Evolutionary conservation across 305 asterid species (phyloP).

Genomic region (Fraxinus floribunda): DNA sequence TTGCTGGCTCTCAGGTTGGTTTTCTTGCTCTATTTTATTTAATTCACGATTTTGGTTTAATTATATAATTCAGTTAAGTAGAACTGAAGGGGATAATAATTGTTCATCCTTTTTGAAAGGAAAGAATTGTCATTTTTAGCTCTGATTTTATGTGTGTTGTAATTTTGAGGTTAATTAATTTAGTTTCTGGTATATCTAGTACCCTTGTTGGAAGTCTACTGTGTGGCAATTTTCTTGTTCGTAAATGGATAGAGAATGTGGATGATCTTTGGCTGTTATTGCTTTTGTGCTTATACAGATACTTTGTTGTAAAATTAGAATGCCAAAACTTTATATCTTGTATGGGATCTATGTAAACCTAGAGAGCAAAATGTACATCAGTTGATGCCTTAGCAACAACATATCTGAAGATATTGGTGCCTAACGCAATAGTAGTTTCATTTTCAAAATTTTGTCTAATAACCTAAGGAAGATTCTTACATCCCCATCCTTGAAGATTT

Average conservation of each 20-base stretch:
- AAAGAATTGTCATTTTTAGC: neutral
- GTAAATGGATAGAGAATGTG: neutral
- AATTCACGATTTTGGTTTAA: neutral
- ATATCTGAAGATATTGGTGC: neutral
- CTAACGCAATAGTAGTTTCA: neutral
- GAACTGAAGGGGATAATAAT: neutral
- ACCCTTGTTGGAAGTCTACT: neutral
- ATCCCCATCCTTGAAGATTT: neutral
- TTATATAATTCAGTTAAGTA: neutral
- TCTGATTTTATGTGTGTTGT: neutral
- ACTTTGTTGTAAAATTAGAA: neutral
- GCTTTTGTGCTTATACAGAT: neutral
- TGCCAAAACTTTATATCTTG: neutral
- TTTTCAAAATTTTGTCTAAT: neutral
- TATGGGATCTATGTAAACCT: neutral
- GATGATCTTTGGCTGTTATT: neutral
- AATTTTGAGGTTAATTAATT: neutral
- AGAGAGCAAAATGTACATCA: neutral
- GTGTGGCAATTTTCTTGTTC: neutral
- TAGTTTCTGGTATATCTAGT: conserved; percentile 9
- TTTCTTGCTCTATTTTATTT: conserved; percentile 13
- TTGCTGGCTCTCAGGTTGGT: conserved; percentile 86
- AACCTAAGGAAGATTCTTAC: neutral
- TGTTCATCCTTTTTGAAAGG: neutral
- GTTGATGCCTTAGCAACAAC: neutral